A percentile compares a stretch with the other conserved stretches of the same genome.
Conservation (phyloP, 2,329 filamentous ascomycete species). For the Tolypocladium nubicola region DNA sequence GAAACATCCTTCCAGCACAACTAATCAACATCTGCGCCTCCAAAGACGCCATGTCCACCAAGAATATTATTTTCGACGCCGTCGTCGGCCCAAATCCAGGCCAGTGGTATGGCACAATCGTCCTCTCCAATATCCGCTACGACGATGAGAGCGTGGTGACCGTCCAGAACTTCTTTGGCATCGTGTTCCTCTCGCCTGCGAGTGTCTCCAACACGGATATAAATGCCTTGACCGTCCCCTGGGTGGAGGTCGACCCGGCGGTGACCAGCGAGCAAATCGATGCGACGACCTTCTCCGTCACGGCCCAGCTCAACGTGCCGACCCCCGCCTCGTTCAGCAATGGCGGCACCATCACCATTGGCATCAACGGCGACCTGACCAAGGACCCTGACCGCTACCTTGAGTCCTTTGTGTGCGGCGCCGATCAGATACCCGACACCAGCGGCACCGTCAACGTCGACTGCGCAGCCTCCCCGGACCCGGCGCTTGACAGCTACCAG, state of each 20-base stretch:
- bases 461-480: neutral
- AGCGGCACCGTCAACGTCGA: neutral
- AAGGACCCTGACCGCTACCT: neutral
- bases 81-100: neutral
- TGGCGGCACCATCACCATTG: neutral
- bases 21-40: rapidly evolving
- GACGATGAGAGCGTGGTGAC: neutral
- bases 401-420: neutral
- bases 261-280: neutral
- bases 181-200: neutral
- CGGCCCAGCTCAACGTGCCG: neutral
- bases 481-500: neutral
- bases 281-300: neutral
- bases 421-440: neutral
- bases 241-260: neutral
- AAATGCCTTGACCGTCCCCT: neutral
- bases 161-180: neutral
- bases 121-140: neutral
- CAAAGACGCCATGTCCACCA: neutral
- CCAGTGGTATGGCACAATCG: neutral
- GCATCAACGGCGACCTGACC: constrained; percentile 1
- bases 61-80: neutral
- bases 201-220: neutral
- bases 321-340: neutral
- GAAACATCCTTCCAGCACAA: neutral